A percentile compares a stretch with the other conserved stretches of the same genome.
Conservation (phyloP, 768 basidiomycete species). For the Rossbeevera mucosa region DNA sequence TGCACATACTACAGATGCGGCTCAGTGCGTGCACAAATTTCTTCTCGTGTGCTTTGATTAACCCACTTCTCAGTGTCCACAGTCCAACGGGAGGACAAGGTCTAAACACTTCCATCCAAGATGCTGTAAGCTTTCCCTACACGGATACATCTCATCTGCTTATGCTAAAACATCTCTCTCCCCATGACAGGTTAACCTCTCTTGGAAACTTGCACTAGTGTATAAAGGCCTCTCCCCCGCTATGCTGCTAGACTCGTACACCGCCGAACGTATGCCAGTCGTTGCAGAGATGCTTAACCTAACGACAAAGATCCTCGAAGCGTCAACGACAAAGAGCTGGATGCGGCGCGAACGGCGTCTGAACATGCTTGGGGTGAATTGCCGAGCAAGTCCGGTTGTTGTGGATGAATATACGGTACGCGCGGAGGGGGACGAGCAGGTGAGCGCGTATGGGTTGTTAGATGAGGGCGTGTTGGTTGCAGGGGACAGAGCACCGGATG, state of each 20-base stretch:
- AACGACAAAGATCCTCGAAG: constrained; percentile 30
- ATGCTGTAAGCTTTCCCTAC: constrained; percentile 30
- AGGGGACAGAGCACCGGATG: too few species aligned
- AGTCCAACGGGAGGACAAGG: constrained; percentile 31
- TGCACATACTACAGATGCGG: constrained; percentile 37
- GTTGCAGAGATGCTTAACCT: constrained; percentile 43
- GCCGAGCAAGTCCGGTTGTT: constrained; percentile 31
- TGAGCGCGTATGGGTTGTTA: background rate
- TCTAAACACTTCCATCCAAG: constrained; percentile 36
- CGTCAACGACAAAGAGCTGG: background rate
- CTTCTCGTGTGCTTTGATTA: background rate
- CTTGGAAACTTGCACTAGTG: constrained; percentile 44
- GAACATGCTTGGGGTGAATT: constrained; percentile 33
- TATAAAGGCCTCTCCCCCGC: constrained; percentile 29
- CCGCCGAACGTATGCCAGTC: constrained; percentile 40
- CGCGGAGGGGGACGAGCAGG: too few species aligned
- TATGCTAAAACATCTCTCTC: constrained; percentile 2
- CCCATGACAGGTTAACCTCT: constrained; percentile 46
- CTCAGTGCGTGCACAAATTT: constrained; percentile 28
- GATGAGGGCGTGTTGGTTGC: too few species aligned
- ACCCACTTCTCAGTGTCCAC: constrained; percentile 15
- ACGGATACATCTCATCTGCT: background rate
- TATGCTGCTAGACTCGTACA: constrained; percentile 39
- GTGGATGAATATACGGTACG: constrained; percentile 30
- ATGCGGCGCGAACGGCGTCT: constrained; percentile 5